These are phyloP conservation scores for Arabidopsis hybrid DNA, from an alignment of 441 rosid species.

Conservation along the genomic window DNA sequence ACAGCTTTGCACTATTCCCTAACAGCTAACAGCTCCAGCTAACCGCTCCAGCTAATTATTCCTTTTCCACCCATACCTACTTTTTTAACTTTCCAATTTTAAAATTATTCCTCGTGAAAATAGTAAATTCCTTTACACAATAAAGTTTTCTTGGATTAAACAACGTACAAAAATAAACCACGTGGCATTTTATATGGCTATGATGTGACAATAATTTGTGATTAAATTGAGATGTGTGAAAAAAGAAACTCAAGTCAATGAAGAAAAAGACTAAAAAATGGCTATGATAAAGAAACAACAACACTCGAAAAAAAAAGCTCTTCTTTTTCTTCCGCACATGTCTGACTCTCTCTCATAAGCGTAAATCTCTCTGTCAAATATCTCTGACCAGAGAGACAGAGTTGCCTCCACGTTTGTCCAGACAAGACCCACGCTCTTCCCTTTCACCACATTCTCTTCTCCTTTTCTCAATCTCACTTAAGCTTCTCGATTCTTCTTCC, in stretches of 20 bases:
- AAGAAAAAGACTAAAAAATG: conserved; percentile 30
- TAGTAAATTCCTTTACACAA: neutral
- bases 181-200: neutral
- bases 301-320: neutral
- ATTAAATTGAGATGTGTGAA: conserved; percentile 4
- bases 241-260: conserved; percentile 37
- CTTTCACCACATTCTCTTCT: conserved; percentile 35
- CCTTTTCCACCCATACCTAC: neutral
- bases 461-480: conserved; percentile 11
- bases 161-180: neutral
- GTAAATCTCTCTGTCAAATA: conserved; percentile 39
- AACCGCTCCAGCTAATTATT: too few relatives aligned
- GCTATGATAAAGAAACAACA: conserved; percentile 16
- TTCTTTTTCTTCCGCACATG: conserved; percentile 33
- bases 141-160: neutral
- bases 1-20: too few relatives aligned
- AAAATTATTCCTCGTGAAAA: conserved; percentile 12
- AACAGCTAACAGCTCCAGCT: too few relatives aligned
- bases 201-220: conserved; percentile 31
- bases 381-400: conserved; percentile 41
- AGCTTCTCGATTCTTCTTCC: neutral
- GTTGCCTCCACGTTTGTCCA: conserved; percentile 50
- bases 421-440: conserved; percentile 36
- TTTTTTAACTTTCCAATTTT: conserved; percentile 7
- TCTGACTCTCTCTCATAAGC: conserved; percentile 16